Evolutionary conservation across 495 filamentous ascomycete genomes (phyloP).

Genomic region (Zalerion maritima): DNA sequence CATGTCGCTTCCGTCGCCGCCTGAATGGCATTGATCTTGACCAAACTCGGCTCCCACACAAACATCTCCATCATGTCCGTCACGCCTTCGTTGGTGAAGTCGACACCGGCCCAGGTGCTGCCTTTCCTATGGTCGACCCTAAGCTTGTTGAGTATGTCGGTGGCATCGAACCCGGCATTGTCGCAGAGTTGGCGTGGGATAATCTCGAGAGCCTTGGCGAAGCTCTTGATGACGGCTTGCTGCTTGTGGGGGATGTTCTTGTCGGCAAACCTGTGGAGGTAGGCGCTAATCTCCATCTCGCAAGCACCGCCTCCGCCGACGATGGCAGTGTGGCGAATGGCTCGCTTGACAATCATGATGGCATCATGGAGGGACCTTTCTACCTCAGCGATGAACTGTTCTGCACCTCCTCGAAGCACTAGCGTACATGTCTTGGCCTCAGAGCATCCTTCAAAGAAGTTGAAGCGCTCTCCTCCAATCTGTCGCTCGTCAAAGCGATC

Average conservation of each 20-base stretch:
- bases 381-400: slow-evolving; percentile 98
- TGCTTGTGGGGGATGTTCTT: slow-evolving; percentile 87
- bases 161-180: slow-evolving; percentile 96
- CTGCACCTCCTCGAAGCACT: slow-evolving; percentile 85
- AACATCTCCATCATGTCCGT: slow-evolving; percentile 84
- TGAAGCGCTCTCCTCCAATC: slow-evolving; percentile 93
- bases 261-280: slow-evolving; percentile 84
- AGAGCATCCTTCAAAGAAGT: slow-evolving; percentile 94
- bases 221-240: slow-evolving; percentile 92
- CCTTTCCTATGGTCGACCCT: slow-evolving; percentile 89
- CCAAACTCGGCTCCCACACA: slow-evolving; percentile 91
- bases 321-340: slow-evolving; percentile 82
- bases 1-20: slow-evolving; percentile 90
- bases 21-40: slow-evolving; percentile 96
- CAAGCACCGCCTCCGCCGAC: slow-evolving; percentile 89
- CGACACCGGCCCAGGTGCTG: slow-evolving; percentile 86
- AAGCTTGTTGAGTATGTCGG: slow-evolving; percentile 87
- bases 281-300: slow-evolving; percentile 93
- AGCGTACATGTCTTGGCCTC: slow-evolving; percentile 93
- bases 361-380: slow-evolving; percentile 95
- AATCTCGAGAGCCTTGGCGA: slow-evolving; percentile 92
- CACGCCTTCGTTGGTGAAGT: slow-evolving; percentile 84
- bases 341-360: slow-evolving; percentile 98
- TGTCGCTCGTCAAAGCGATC: slow-evolving; percentile 87
- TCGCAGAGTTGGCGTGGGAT: slow-evolving; percentile 95